Evolutionary conservation across 2,329 filamentous ascomycete species (phyloP), one percentile per base, ranked within the genome.

Genomic region (Fusarium tjaetaba): DNA sequence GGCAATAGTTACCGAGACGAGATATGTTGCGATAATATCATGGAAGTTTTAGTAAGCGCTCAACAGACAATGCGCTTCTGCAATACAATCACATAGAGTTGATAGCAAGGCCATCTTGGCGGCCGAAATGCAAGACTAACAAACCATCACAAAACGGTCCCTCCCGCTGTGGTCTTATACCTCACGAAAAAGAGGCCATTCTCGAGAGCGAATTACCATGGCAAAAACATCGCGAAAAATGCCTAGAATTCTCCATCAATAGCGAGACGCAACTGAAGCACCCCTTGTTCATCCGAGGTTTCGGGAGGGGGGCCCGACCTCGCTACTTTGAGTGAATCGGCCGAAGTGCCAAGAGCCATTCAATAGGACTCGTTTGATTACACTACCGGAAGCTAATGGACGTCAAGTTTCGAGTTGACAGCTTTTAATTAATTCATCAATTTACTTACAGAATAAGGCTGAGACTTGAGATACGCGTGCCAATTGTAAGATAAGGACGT

Each of bases 251-350:
- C 71, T 74, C 71, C 71, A 49, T 73, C 71, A 73, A 73, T 73
- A 57, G 71, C 71, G 71, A 74, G 71, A 73, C 71, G 59, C n/a
- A 45, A 49, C 56, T 73, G 71, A 71, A 74, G 68, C 74, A 74
- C 45, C 63, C 74, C 71, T 70, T 53, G 63, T 67, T 67, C 61
- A 52, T 67, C 67, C 53, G 46, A 65, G 61, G 71, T 76, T 76
- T 76, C 71, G 71, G 73, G 63, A 66, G 52, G 61, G 51, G 66
- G 53, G n/a, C 13, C 60, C 60, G 58, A 32, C 45, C 58, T 51
- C 58, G 32, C 68, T 62, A 34, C 62, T 63, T 71, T 67, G 34
- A 63, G 68, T 63, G 36, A 22, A 53, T 71, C 30, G 68, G 18
- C 66, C 68, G 68, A 70, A 36, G 39, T 46, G 67, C 67, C 65